phyloP scores from a whole-genome alignment of 805 yeast genomes.

The Vanderwaltozyma verrucispora region DNA sequence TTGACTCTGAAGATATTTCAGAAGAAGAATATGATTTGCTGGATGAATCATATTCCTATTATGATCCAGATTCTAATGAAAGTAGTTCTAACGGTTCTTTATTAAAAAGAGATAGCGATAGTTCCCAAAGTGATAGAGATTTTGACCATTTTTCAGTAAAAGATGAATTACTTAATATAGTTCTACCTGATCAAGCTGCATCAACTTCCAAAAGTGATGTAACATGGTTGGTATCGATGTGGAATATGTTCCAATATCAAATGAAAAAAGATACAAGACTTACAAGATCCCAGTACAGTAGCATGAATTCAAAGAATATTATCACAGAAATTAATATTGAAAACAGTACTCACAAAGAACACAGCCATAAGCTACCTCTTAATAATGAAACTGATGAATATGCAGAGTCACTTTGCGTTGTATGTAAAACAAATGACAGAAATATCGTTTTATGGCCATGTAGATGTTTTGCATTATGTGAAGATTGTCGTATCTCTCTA shows the following conservation, averaged over 20 bases:
- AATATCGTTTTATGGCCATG: conserved; percentile 90
- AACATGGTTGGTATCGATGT: conserved; percentile 24
- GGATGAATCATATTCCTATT: background rate
- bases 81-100: no score
- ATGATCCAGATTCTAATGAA: no score
- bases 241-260: conserved; percentile 19
- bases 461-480: conserved; percentile 80
- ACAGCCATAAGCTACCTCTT: no score
- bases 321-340: conserved; percentile 22
- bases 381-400: no score
- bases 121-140: background rate
- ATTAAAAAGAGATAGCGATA: no score
- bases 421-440: conserved; percentile 67
- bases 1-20: background rate
- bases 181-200: background rate
- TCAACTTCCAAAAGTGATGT: conserved; percentile 5
- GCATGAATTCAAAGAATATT: conserved; percentile 22
- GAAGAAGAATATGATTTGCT: conserved; percentile 9
- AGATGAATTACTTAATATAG: conserved; percentile 3
- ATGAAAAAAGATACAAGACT: conserved; percentile 16
- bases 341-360: conserved; percentile 9
- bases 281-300: conserved; percentile 29
- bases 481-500: conserved; percentile 64
- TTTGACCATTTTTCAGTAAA: background rate
- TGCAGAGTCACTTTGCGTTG: conserved; percentile 69